phyloP scores from a whole-genome alignment of 257 asterid genomes.

The Jasminum sambac region DNA sequence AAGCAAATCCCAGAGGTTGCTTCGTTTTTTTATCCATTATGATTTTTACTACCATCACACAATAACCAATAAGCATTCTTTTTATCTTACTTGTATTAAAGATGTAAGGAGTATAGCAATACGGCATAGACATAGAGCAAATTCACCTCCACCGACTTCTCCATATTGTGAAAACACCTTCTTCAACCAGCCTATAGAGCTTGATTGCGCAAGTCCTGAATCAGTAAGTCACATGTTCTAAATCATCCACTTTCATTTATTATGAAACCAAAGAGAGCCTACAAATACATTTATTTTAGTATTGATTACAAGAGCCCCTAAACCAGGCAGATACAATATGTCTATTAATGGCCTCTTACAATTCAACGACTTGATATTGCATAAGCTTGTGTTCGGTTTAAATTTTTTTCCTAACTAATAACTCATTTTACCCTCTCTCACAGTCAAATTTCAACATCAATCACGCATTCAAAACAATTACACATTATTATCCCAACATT shows the following conservation, averaged over 20 bases:
- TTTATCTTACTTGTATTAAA: conserved; percentile 4
- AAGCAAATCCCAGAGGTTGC: conserved; percentile 56
- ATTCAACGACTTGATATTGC: no score
- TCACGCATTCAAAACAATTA: no score
- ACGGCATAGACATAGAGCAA: conserved; percentile 1
- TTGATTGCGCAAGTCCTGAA: conserved; percentile 53
- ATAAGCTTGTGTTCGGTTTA: no score
- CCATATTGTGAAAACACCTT: conserved; percentile 48
- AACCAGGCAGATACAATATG: background rate
- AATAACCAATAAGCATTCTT: conserved; percentile 5
- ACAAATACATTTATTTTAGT: no score
- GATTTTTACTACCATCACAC: conserved; percentile 40
- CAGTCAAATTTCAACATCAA: no score
- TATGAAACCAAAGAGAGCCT: background rate
- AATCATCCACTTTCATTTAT: background rate
- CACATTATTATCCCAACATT: no score
- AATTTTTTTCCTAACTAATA: no score
- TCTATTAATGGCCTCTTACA: background rate
- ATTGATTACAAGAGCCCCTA: background rate
- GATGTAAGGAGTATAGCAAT: background rate
- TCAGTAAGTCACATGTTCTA: conserved; percentile 10
- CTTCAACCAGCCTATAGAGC: conserved; percentile 39
- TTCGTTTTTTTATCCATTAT: conserved; percentile 43
- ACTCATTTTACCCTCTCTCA: no score
- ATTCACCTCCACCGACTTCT: conserved; percentile 51